Evolutionary conservation across 352 stramenopile genomes (phyloP).

Genomic region (Pelagophyceae sp.): DNA sequence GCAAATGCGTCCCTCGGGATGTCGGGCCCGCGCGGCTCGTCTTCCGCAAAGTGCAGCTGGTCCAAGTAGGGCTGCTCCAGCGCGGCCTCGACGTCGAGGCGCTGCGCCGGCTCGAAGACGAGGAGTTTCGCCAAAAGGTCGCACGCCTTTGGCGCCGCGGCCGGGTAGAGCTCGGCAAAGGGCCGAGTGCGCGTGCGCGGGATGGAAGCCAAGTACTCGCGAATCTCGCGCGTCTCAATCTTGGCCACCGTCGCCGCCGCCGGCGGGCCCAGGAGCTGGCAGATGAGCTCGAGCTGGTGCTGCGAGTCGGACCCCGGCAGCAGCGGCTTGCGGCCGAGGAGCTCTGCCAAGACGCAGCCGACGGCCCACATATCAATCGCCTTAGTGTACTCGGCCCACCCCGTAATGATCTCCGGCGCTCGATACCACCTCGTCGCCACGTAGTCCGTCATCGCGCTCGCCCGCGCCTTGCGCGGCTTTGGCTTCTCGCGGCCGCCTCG

Average conservation of each 20-base stretch:
- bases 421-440: slow-evolving; percentile 85
- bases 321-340: slow-evolving; percentile 75
- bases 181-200: slow-evolving; percentile 3
- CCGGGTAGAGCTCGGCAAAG: slow-evolving; percentile 50
- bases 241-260: slow-evolving; percentile 70
- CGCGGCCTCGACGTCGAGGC: slow-evolving; percentile 77
- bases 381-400: slow-evolving; percentile 77
- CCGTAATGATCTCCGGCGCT: slow-evolving; percentile 85
- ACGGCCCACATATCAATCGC: slow-evolving; percentile 80
- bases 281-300: slow-evolving; percentile 78
- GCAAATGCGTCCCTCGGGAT: slow-evolving; percentile 16
- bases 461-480: background rate
- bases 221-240: slow-evolving; percentile 54
- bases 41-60: slow-evolving; percentile 73
- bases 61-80: slow-evolving; percentile 78
- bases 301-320: slow-evolving; percentile 54
- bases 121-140: slow-evolving; percentile 79
- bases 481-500: slow-evolving; percentile 26
- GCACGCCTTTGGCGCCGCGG: slow-evolving; percentile 55
- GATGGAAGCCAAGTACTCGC: slow-evolving; percentile 26
- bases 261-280: slow-evolving; percentile 66
- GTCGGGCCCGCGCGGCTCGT: slow-evolving; percentile 56
- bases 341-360: slow-evolving; percentile 81
- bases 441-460: slow-evolving; percentile 64
- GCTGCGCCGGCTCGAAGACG: slow-evolving; percentile 75